Percentiles rank a stretch among this genome's conserved stretches.
Evolutionary conservation across 768 basidiomycete genomes (phyloP).

Genomic region (Gloeostereum incarnatum): DNA sequence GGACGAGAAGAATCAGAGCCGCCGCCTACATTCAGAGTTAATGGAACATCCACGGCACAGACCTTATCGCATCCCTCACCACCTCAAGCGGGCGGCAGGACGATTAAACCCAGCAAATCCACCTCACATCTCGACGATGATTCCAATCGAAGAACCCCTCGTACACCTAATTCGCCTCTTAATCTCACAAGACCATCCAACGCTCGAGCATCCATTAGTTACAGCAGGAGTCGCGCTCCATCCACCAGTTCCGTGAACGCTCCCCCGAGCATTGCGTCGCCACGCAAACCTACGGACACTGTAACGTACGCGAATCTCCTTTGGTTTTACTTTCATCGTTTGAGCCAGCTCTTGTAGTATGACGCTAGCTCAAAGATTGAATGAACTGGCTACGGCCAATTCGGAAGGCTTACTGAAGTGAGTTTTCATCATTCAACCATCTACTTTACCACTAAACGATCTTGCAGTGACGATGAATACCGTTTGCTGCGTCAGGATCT

Average conservation of each 20-base stretch:
- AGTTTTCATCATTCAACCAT: constrained; percentile 14
- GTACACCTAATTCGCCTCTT: neutral
- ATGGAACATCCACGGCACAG: constrained; percentile 24
- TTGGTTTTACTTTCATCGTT: constrained; percentile 1
- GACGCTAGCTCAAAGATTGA: constrained; percentile 71
- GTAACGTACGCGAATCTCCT: constrained; percentile 38
- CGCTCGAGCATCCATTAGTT: neutral
- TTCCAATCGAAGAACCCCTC: constrained; percentile 2
- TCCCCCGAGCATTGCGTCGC: constrained; percentile 10
- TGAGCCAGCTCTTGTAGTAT: constrained; percentile 33
- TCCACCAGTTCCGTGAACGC: no score
- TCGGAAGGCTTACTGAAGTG: constrained; percentile 73
- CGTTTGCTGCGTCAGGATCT: constrained; percentile 75
- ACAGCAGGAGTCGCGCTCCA: neutral
- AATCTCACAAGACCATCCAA: neutral
- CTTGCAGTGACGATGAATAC: constrained; percentile 73
- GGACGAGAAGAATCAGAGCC: constrained; percentile 38
- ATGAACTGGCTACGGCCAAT: constrained; percentile 75
- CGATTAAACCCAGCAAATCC: constrained; percentile 12
- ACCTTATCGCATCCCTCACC: constrained; percentile 23
- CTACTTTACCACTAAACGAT: neutral
- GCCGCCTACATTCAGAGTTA: constrained; percentile 20
- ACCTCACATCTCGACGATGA: constrained; percentile 6
- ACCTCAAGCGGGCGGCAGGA: constrained; percentile 11
- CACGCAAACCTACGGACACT: constrained; percentile 32